A percentile compares a stretch with the other conserved stretches of the same genome.
phyloP scores from a whole-genome alignment of 495 filamentous ascomycete genomes.

The Xylaria castorea region DNA sequence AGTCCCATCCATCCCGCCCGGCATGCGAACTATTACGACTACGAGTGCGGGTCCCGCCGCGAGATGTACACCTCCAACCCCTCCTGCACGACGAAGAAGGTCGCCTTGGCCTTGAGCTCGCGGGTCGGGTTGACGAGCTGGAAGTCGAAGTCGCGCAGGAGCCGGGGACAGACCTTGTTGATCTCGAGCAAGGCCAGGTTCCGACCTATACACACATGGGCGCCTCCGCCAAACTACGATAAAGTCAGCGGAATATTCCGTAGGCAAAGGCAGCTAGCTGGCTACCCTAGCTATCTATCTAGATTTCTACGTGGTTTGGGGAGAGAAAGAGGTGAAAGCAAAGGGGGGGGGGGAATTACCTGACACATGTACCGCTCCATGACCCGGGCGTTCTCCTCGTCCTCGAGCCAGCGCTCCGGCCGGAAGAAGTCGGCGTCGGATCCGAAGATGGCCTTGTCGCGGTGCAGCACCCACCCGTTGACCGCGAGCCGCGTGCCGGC shows the following conservation, averaged over 20 bases:
- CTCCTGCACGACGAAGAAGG: constrained; percentile 62
- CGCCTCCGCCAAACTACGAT: constrained; percentile 58
- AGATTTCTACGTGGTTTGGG: too few relatives aligned
- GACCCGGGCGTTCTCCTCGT: constrained; percentile 49
- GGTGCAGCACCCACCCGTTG: constrained; percentile 62
- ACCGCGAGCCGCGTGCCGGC: constrained; percentile 57
- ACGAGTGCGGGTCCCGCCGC: constrained; percentile 21
- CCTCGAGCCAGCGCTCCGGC: constrained; percentile 71
- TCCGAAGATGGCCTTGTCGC: constrained; percentile 64
- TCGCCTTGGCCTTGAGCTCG: constrained; percentile 55
- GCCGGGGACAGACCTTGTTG: constrained; percentile 60
- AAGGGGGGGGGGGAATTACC: constrained; percentile 34
- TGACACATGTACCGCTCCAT: constrained; percentile 61
- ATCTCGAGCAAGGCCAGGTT: constrained; percentile 64
- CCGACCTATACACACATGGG: constrained; percentile 61
- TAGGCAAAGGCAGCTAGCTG: not conserved
- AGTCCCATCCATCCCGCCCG: not conserved
- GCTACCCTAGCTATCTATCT: too few relatives aligned
- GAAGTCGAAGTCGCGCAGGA: constrained; percentile 59
- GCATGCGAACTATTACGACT: not conserved
- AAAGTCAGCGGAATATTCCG: not conserved
- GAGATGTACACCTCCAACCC: constrained; percentile 54
- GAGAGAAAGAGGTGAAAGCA: not conserved
- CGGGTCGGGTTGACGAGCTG: constrained; percentile 53
- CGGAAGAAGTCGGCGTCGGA: constrained; percentile 66